Conservation (phyloP, 2,329 filamentous ascomycete species). For the Arthroderma sp. region DNA sequence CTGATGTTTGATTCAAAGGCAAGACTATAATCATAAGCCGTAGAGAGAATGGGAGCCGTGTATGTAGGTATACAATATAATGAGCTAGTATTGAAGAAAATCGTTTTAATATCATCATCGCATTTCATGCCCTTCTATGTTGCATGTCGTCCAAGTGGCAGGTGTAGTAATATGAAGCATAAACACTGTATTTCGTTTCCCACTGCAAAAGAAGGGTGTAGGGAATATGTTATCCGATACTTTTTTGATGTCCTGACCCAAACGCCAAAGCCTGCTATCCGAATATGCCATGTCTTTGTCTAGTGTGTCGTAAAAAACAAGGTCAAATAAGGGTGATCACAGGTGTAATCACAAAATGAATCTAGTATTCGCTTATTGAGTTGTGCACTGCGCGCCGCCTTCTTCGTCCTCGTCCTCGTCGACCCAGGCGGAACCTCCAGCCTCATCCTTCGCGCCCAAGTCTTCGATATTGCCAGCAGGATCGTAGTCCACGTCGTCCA, state of each 20-base stretch:
- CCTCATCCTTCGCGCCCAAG: slow-evolving; percentile 33
- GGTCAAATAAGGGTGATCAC: neutral
- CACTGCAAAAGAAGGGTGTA: no score
- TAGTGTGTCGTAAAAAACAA: neutral
- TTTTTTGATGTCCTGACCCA: neutral
- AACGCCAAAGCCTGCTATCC: slow-evolving; percentile 4
- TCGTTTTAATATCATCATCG: no score
- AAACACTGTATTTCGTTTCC: no score
- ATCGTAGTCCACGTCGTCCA: slow-evolving; percentile 82
- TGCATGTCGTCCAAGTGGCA: no score
- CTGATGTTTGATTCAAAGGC: slow-evolving; percentile 30
- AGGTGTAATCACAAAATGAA: neutral
- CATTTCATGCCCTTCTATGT: no score
- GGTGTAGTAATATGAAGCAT: no score
- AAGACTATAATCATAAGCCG: slow-evolving; percentile 14
- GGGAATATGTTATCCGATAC: no score
- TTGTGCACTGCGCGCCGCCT: slow-evolving; percentile 32
- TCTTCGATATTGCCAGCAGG: slow-evolving; percentile 72
- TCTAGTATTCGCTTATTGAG: slow-evolving; percentile 26
- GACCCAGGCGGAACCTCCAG: slow-evolving; percentile 33
- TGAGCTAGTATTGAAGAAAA: neutral
- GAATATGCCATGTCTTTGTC: slow-evolving; percentile 4
- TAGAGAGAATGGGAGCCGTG: slow-evolving; percentile 8
- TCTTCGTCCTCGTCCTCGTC: slow-evolving; percentile 36
- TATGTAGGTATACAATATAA: neutral